Percentiles rank a stretch among this genome's conserved stretches.
These are phyloP conservation scores for Mantamonas sphyraenae DNA, from an alignment of 78 protist genomes.

Conservation along the genomic window DNA sequence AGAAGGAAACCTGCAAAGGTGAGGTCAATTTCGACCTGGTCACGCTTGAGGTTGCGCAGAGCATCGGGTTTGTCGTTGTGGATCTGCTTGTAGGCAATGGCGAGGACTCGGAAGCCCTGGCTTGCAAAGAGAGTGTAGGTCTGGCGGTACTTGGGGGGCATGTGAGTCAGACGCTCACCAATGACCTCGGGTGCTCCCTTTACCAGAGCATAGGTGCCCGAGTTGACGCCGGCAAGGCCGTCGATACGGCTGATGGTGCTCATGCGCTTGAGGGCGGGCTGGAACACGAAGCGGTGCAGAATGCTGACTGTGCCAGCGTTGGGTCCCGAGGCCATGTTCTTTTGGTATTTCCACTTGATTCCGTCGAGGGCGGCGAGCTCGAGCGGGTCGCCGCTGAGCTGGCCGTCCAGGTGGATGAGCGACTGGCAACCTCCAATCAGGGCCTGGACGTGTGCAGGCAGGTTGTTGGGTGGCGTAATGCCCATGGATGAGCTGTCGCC, in stretches of 20 bases:
- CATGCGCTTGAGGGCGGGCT: slow-evolving; percentile 81
- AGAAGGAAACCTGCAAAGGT: slow-evolving; percentile 87
- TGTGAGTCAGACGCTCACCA: too few species aligned
- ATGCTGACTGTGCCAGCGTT: slow-evolving; percentile 24
- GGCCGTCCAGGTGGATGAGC: slow-evolving; percentile 40
- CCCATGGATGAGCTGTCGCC: too few species aligned
- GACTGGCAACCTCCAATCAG: slow-evolving; percentile 85
- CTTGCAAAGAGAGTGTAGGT: slow-evolving; percentile 6
- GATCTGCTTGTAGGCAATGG: slow-evolving; percentile 56
- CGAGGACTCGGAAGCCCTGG: slow-evolving; percentile 79
- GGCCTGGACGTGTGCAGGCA: background rate
- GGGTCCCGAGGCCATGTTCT: background rate
- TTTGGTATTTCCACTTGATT: slow-evolving; percentile 38
- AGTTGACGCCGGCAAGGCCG: background rate
- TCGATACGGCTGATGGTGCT: slow-evolving; percentile 45
- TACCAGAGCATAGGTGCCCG: slow-evolving; percentile 15
- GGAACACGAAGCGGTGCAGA: slow-evolving; percentile 70
- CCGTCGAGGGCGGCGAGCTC: slow-evolving; percentile 85
- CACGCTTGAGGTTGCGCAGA: slow-evolving; percentile 16
- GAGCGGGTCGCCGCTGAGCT: slow-evolving; percentile 92
- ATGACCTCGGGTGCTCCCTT: slow-evolving; percentile 97
- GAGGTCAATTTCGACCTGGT: slow-evolving; percentile 58
- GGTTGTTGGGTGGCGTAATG: background rate
- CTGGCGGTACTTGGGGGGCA: too few species aligned
- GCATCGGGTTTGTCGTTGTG: background rate